Evolutionary conservation across 2,329 filamentous ascomycete species (phyloP), one percentile per base, ranked within the genome.

Genomic region (Colletotrichum higginsianum): DNA sequence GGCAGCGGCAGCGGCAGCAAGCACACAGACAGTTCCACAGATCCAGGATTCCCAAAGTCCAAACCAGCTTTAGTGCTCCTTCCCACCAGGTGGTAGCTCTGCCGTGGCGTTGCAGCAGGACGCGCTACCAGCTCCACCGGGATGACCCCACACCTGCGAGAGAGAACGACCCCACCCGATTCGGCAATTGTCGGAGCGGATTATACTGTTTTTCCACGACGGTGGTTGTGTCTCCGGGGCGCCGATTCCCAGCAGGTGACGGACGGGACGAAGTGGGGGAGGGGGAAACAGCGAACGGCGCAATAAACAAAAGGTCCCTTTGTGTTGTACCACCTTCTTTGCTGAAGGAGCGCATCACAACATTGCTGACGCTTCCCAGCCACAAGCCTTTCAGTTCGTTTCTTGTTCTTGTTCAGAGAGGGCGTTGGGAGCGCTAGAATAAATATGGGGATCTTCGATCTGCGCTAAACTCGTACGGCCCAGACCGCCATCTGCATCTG

Each of bases 151-250:
- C 62, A 11, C 2, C 38, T 46, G 30, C 44, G 30, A 18, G n/a
- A 18, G n/a, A 40, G 49, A 4, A 38, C n/a, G 16, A 7, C 62
- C 18, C 67, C 53, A 53, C 61, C 44, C 23, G 23, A 55, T 60
- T 63, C 68, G 68, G 68, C 53, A 60, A 55, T 68, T 30, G 30
- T 8, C 68, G 68, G 68, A 46, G 21, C 68, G 68, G 68, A 71
- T 42, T 15, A 71, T 68, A 13, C 0, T 0, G 0, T 0, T 6
- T 1, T 1, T 44, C 68, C 68, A 63, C 15, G 13, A 12, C 49
- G 5, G 3, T 23, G 9, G 4, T 5, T 38, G 13, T 2, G 2
- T 6, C 12, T 40, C 7, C 2, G 1, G n/a, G 21, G 30, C 30
- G 7, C 30, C 18, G 18, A 61, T 50, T 49, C 18, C 16, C 1